Percentiles rank a stretch among this genome's conserved stretches.
These are phyloP conservation scores for Cordyceps fumosorosea DNA, from an alignment of 2,329 filamentous ascomycete species.

Conservation along the genomic window DNA sequence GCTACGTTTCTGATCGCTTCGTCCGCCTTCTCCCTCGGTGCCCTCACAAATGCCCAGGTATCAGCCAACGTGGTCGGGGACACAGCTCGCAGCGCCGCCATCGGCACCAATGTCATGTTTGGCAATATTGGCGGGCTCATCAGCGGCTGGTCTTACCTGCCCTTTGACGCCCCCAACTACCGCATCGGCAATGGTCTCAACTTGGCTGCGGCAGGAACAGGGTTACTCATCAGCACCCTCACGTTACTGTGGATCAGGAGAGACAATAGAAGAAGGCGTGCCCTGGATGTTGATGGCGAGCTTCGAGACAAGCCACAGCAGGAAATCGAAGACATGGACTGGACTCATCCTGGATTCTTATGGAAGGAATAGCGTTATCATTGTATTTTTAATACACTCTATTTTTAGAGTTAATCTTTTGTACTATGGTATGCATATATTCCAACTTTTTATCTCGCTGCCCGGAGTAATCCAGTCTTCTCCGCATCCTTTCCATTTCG, in stretches of 20 bases:
- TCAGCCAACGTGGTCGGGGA: slow-evolving; percentile 67
- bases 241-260: slow-evolving; percentile 52
- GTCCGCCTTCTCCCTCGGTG: slow-evolving; percentile 57
- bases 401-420: too few relatives aligned
- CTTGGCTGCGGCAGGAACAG: slow-evolving; percentile 48
- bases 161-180: slow-evolving; percentile 58
- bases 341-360: slow-evolving; percentile 58
- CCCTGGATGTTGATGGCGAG: slow-evolving; percentile 41
- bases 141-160: slow-evolving; percentile 58
- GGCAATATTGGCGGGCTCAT: slow-evolving; percentile 66
- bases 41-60: slow-evolving; percentile 60
- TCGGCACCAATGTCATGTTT: slow-evolving; percentile 62
- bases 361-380: slow-evolving; percentile 33
- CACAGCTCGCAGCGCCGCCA: slow-evolving; percentile 59
- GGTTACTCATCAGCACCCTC: slow-evolving; percentile 41
- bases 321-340: slow-evolving; percentile 56
- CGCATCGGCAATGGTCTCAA: slow-evolving; percentile 67
- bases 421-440: too few relatives aligned
- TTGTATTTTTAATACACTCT: too few relatives aligned
- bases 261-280: slow-evolving; percentile 56
- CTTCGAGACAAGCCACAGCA: slow-evolving; percentile 45
- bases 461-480: too few relatives aligned
- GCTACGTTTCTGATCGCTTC: slow-evolving; percentile 64
- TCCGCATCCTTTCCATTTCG: too few relatives aligned
- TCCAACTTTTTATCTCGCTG: too few relatives aligned